Percentiles rank a stretch among this genome's conserved stretches.
These are phyloP conservation scores for Geosmithia flava DNA, from an alignment of 2,329 filamentous ascomycete species.

Conservation along the genomic window DNA sequence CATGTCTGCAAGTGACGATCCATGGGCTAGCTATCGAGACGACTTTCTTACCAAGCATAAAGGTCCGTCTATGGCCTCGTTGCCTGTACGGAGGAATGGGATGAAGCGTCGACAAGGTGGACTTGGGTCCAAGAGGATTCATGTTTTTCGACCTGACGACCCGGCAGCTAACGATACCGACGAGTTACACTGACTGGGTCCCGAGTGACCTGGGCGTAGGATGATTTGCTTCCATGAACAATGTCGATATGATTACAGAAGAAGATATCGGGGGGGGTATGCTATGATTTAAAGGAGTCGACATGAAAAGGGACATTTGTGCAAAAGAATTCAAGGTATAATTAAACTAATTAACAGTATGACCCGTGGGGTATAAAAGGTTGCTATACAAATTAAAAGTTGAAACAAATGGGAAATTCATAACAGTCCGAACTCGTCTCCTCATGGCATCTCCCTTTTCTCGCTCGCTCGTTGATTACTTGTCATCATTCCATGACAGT, in stretches of 20 bases:
- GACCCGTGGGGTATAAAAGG: conserved; percentile 2
- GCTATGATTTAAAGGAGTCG: too few species aligned
- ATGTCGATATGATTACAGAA: too few species aligned
- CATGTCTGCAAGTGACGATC: not conserved
- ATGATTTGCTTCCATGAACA: too few species aligned
- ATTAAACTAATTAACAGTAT: too few species aligned
- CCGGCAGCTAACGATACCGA: conserved; percentile 15
- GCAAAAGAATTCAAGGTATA: too few species aligned
- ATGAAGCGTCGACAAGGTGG: not conserved
- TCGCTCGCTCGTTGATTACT: not conserved
- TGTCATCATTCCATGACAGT: not conserved
- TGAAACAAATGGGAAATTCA: too few species aligned
- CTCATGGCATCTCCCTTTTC: not conserved
- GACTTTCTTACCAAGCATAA: conserved; percentile 3
- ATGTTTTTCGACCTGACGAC: conserved; percentile 10
- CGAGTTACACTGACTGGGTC: conserved; percentile 16
- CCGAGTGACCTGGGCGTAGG: not conserved
- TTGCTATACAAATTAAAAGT: not conserved
- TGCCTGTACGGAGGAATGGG: not conserved
- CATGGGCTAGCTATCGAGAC: not conserved
- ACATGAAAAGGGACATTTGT: too few species aligned
- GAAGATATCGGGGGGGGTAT: too few species aligned
- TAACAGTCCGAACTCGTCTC: not conserved
- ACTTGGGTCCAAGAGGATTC: not conserved
- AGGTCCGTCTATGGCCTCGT: conserved; percentile 9